phyloP scores from a whole-genome alignment of 768 basidiomycete genomes.

The Hebeloma cylindrosporum region DNA sequence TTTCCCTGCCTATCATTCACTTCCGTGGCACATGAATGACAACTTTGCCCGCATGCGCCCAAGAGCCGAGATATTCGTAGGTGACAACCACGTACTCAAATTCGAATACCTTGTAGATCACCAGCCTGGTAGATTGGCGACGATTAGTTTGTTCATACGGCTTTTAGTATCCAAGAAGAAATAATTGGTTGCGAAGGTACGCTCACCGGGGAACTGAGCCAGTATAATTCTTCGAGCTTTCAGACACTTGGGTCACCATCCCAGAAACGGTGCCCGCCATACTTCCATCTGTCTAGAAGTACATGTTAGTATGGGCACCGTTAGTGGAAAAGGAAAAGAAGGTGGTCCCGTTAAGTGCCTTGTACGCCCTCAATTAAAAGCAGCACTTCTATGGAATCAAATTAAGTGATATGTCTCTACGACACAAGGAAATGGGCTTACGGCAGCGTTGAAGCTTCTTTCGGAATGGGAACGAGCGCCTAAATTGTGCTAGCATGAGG shows the following conservation, averaged over 20 bases:
- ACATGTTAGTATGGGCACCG: background rate
- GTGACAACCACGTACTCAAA: conserved; percentile 56
- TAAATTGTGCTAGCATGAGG: conserved; percentile 13
- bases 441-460: conserved; percentile 66
- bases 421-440: conserved; percentile 26
- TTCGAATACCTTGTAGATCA: conserved; percentile 56
- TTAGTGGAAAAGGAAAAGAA: too few relatives aligned
- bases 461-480: conserved; percentile 52
- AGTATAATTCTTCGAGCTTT: conserved; percentile 52
- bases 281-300: conserved; percentile 18
- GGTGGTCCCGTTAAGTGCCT: too few relatives aligned
- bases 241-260: conserved; percentile 40
- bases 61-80: conserved; percentile 51
- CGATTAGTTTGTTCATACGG: conserved; percentile 50
- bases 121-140: conserved; percentile 47
- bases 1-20: too few relatives aligned
- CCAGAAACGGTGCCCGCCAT: conserved; percentile 30
- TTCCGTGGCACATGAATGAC: conserved; percentile 57
- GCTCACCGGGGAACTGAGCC: conserved; percentile 60
- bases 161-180: conserved; percentile 40
- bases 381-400: conserved; percentile 45
- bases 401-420: background rate
- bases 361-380: conserved; percentile 67
- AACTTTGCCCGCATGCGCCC: conserved; percentile 63
- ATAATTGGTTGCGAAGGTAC: background rate